Base-by-base conservation (phyloP, 192 early-diverging fungal species). In the Entomortierella parvispora region DNA sequence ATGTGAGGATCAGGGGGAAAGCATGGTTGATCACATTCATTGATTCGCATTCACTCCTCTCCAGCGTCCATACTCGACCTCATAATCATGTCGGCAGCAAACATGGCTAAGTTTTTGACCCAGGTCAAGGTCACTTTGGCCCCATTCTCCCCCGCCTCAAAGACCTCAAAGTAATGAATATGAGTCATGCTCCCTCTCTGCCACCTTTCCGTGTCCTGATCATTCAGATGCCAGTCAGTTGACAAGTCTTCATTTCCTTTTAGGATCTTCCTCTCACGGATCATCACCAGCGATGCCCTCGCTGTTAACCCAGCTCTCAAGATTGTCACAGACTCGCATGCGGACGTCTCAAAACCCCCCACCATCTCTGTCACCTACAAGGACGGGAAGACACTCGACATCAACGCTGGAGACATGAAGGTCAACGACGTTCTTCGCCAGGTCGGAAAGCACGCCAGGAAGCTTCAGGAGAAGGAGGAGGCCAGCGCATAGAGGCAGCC, bases 381-480 rank as follows among this genome's bases (percentile, higher is more conserved):
- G 54, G 85, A 87, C 32, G 83, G 83, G 34, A 84, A 87, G 54
- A 83, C 68, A 25, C 75, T 87, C 11, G 45, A 72, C 18, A 51
- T 87, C 25, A 57, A 80, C 18, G 33, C 83, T n/a, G 83, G 69
- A 26, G 76, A 84, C 17, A 69, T 84, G 70, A 84, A 84, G 47
- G 79, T 87, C 49, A 71, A 82, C 55, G 56, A 69, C 51, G 61
- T 87, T 32, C 49, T 87, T 22, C 76, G 72, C 18, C 57, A 79
- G 51, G 81, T 87, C 2, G 82, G 82, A 75, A 87, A 84, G 58
- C 85, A 87, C 50, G 83, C 85, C 42, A 84, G 77, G 68, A 84
- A 84, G 40, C 57, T 87, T 59, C 81, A 87, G 58, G 85, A 87
- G 70, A 76, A 76, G 15, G 83, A 87, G 48, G 75, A 80, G 33